Base-by-base conservation (phyloP, 2,329 filamentous ascomycete species). In the Boeremia lycopersici region DNA sequence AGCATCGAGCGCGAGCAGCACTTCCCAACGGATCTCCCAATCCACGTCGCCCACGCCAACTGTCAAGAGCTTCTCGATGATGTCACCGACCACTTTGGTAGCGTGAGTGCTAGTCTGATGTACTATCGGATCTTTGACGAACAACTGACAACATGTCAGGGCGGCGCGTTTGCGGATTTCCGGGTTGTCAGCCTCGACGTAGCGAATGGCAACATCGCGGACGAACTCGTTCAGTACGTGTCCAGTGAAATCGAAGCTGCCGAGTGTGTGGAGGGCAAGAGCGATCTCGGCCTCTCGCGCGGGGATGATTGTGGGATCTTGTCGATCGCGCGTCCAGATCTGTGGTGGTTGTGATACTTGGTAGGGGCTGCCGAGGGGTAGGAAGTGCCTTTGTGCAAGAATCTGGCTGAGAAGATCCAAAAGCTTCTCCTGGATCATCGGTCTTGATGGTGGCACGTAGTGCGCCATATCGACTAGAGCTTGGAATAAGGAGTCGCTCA, bases 201-300 rank as follows among this genome's bases (percentile, higher is more conserved):
- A 99, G 73, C 93, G 95, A 70, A 99, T 96, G 4, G 96, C 95
- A 44, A 99, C 95, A 71, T 99, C 95, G 23, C 95, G 90, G 26
- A 99, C 95, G 65, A 99, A 99, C 73, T 99, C 96, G 68, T 99
- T 99, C 13, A 99, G 79, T 13, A 97, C 89, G 69, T 98, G 92
- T 2, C 91, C 88, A 12, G 65, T 71, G 46, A 99, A 99, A 74
- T 99, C 95, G 68, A 99, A 99, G 71, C 92, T 97, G n/a, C 95
- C 96, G 0, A 99, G 81, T 0, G 96, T 99, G 68, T 96, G 93
- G 13, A 99, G 82, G 4, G 95, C 95, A 47, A 99, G 81, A 61
- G 96, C 96, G 59, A 99, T 90, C 72, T 99, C 93, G 8, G 87
- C 82, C 72, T 96, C 93, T 56, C 89, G 81, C 48, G 83, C 86